Evolutionary conservation across 495 filamentous ascomycete species (phyloP), one percentile per base, ranked within the genome.

Genomic region (Neurospora discreta): DNA sequence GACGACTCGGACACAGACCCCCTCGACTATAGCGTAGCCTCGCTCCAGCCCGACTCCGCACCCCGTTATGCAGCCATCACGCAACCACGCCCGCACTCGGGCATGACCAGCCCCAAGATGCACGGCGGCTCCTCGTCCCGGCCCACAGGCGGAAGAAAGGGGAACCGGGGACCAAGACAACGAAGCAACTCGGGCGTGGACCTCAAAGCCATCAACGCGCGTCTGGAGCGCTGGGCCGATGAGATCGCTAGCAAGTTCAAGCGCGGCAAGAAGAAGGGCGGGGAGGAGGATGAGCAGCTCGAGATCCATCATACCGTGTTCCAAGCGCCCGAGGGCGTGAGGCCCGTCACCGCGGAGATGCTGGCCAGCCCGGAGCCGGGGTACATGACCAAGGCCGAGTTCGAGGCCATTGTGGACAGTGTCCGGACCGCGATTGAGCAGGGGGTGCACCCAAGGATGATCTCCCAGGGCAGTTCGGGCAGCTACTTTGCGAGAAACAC

Each of bases 251-350:
- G 91, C 74, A 96, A 96, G 76, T 98, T 99, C 87, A 98, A 97
- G 83, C 92, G 94, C 76, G 84, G 87, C 71, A 89, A 90, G 73
- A 94, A 91, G 80, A 92, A 91, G 39, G 82, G 82, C 20, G 83
- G 87, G 36, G 91, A 94, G 74, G 94, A 96, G 74, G 78, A 76
- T 39, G 93, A 94, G 80, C 91, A 89, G 68, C 86, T 97, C 40
- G 96, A 99, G 82, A 99, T 99, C 68, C 93, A 98, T 75, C 93
- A 97, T 82, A 95, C 93, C 2, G 95, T 99, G 33, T 99, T 98
- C 77, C 93, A 97, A 74, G 85, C 95, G 1, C 94, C 94, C 7
- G 92, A 97, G 70, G 91, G 94, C 68, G 84, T 95, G 33, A 86
- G 90, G 13, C 92, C 94, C 1, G 86, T 91, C 46, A 92, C 90